Percentiles rank a stretch among this genome's conserved stretches.
These are phyloP conservation scores for Gynandropsis gynandra DNA, from an alignment of 345 rosid genomes.

Conservation along the genomic window DNA sequence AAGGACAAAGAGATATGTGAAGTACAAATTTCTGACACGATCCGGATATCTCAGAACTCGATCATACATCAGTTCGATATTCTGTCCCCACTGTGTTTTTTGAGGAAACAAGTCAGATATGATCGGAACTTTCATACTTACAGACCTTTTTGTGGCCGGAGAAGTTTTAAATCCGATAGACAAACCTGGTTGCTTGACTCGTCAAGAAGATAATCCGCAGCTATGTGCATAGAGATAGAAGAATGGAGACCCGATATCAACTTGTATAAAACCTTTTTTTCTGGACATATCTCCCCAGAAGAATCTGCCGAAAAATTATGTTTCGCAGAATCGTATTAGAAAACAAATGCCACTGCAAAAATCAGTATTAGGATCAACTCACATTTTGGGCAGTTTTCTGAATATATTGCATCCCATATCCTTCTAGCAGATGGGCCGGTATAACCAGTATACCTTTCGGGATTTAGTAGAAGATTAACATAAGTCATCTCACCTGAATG, in stretches of 20 bases:
- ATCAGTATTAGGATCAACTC: constrained; percentile 17
- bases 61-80: constrained; percentile 78
- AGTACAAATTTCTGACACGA: constrained; percentile 84
- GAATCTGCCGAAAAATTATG: constrained; percentile 41
- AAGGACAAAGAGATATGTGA: constrained; percentile 88
- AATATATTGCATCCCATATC: constrained; percentile 92
- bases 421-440: constrained; percentile 86
- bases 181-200: constrained; percentile 61
- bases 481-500: constrained; percentile 81
- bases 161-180: constrained; percentile 15
- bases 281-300: constrained; percentile 72
- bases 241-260: constrained; percentile 98
- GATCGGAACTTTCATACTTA: neutral
- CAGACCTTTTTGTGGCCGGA: neutral
- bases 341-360: constrained; percentile 4
- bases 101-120: constrained; percentile 13
- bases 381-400: constrained; percentile 90
- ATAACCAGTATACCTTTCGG: constrained; percentile 83
- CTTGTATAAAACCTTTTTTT: constrained; percentile 80
- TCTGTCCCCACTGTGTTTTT: constrained; percentile 91
- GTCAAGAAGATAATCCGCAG: constrained; percentile 84
- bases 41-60: constrained; percentile 77
- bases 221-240: constrained; percentile 89
- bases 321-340: neutral
- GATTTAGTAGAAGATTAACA: constrained; percentile 84